A percentile compares a stretch with the other conserved stretches of the same genome.
These are phyloP conservation scores for Taphrina communis DNA, from an alignment of 1,139 yeast species.

Conservation along the genomic window DNA sequence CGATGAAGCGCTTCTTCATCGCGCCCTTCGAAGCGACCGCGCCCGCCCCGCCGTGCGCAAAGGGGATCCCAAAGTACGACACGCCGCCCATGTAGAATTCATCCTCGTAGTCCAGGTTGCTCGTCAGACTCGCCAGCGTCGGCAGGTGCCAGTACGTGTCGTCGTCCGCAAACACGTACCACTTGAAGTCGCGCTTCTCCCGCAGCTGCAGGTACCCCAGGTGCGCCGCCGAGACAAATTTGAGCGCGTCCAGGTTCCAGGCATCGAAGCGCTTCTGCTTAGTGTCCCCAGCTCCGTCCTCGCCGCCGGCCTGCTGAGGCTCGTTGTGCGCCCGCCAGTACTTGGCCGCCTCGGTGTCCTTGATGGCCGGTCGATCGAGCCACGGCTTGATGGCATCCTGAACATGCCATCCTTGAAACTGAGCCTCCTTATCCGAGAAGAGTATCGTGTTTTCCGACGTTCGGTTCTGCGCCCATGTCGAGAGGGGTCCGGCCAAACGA, in stretches of 20 bases:
- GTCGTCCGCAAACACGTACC: slow-evolving; percentile 54
- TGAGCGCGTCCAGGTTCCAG: slow-evolving; percentile 34
- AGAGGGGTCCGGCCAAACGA: slow-evolving; percentile 22
- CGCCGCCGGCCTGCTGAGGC: not conserved
- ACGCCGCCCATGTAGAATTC: slow-evolving; percentile 51
- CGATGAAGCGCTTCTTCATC: slow-evolving; percentile 49
- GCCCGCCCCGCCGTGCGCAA: slow-evolving; percentile 55
- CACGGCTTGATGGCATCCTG: slow-evolving; percentile 21
- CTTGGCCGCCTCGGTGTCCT: slow-evolving; percentile 23
- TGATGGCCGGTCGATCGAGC: slow-evolving; percentile 19
- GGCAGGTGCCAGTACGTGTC: slow-evolving; percentile 52
- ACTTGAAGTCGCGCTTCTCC: slow-evolving; percentile 45
- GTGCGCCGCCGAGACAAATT: slow-evolving; percentile 27
- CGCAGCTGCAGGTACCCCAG: slow-evolving; percentile 30
- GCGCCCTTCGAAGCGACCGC: slow-evolving; percentile 52
- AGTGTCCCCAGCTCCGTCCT: not conserved
- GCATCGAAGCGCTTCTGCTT: slow-evolving; percentile 24
- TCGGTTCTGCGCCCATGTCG: slow-evolving; percentile 15
- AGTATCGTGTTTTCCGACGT: slow-evolving; percentile 15
- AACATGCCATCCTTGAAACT: slow-evolving; percentile 13
- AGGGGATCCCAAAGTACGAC: slow-evolving; percentile 46
- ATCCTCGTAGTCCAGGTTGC: slow-evolving; percentile 47
- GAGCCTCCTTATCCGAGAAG: slow-evolving; percentile 19
- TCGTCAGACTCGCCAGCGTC: slow-evolving; percentile 48
- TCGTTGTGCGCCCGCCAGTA: slow-evolving; percentile 13